Percentiles rank a stretch among this genome's conserved stretches.
Conservation (phyloP, 1,139 yeast species). For the Scheffersomyces parashehatae region DNA sequence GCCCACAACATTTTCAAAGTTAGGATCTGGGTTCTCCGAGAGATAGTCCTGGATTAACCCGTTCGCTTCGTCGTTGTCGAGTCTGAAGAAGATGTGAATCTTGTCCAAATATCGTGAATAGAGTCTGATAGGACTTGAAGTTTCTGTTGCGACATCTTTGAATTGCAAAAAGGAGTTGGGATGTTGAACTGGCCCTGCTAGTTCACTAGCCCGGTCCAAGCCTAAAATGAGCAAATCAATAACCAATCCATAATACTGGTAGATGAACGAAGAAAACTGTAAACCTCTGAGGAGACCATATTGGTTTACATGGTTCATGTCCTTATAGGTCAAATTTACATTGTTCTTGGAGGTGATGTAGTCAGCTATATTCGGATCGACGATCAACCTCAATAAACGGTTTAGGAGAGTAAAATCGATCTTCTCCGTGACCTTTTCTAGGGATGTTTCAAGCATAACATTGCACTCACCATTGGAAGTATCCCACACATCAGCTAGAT, state of each 20-base stretch:
- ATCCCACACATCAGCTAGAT: constrained; percentile 77
- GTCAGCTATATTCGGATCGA: constrained; percentile 92
- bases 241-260: constrained; percentile 86
- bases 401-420: constrained; percentile 86
- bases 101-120: constrained; percentile 85
- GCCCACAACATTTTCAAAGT: constrained; percentile 81
- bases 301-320: constrained; percentile 91
- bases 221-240: constrained; percentile 84
- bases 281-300: constrained; percentile 86
- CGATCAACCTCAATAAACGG: constrained; percentile 72
- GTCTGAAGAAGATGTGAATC: constrained; percentile 76
- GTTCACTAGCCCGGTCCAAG: constrained; percentile 78
- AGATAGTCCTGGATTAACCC: constrained; percentile 76
- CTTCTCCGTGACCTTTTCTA: constrained; percentile 75
- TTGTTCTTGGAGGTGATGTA: constrained; percentile 93
- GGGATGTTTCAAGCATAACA: constrained; percentile 78
- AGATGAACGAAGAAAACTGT: constrained; percentile 86
- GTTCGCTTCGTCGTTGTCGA: constrained; percentile 65
- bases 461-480: constrained; percentile 71
- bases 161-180: constrained; percentile 84
- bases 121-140: constrained; percentile 68
- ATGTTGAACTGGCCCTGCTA: constrained; percentile 74
- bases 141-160: constrained; percentile 57
- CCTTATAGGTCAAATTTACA: constrained; percentile 79
- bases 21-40: constrained; percentile 89